phyloP scores from a whole-genome alignment of 106 monocot genomes.

The Dendrobium nobile region DNA sequence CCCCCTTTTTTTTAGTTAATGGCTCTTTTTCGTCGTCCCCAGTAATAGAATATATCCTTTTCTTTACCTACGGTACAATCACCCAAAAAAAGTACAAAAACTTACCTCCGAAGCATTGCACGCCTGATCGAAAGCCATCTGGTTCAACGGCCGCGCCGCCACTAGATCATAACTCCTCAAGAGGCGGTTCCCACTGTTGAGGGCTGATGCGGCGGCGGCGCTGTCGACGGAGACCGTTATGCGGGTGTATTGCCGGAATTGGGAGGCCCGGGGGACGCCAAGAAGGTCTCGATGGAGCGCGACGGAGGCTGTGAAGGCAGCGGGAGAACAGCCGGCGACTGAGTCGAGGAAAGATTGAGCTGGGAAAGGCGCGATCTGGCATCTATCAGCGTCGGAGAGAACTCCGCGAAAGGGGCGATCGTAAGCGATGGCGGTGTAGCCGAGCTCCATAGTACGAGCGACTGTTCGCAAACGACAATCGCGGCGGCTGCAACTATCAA shows the following conservation, averaged over 20 bases:
- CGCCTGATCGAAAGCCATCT: constrained; percentile 55
- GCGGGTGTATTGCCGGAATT: constrained; percentile 56
- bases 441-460: constrained; percentile 62
- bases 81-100: background rate
- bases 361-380: constrained; percentile 39
- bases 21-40: too few relatives aligned
- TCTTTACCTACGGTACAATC: background rate
- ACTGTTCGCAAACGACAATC: constrained; percentile 31
- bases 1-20: too few relatives aligned
- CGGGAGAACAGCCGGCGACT: constrained; percentile 33
- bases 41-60: background rate
- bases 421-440: constrained; percentile 75
- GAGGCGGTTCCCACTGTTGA: constrained; percentile 34
- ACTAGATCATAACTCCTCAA: constrained; percentile 68
- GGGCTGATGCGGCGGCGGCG: constrained; percentile 9
- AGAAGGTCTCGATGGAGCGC: constrained; percentile 36
- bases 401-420: constrained; percentile 56
- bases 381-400: constrained; percentile 57
- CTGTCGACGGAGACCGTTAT: constrained; percentile 35
- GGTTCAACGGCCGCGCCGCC: constrained; percentile 51
- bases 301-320: constrained; percentile 26
- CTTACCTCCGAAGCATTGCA: constrained; percentile 65
- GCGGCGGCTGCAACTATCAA: constrained; percentile 13
- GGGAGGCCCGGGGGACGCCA: constrained; percentile 19
- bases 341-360: constrained; percentile 41